phyloP scores from a whole-genome alignment of 345 rosid species.

The Cardamine occulta region DNA sequence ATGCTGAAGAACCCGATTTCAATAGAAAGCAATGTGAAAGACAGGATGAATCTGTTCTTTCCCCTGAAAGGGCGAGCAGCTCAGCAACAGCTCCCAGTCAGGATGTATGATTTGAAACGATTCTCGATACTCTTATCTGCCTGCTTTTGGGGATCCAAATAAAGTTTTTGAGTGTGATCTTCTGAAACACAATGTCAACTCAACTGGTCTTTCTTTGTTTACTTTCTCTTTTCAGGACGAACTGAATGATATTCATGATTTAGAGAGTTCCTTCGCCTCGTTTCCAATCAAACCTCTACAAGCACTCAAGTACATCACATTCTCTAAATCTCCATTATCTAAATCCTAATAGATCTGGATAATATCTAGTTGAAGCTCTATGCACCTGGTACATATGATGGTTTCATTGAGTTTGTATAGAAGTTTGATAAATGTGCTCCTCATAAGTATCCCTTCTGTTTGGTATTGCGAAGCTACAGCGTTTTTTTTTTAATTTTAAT shows the following conservation, averaged over 20 bases:
- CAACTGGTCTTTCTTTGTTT: constrained; percentile 31
- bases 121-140: constrained; percentile 16
- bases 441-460: constrained; percentile 6
- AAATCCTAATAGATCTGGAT: constrained; percentile 24
- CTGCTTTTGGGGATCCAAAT: constrained; percentile 29
- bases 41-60: constrained; percentile 49
- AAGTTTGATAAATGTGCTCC: constrained; percentile 10
- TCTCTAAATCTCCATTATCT: constrained; percentile 16
- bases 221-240: constrained; percentile 65
- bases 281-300: constrained; percentile 88
- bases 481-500: not conserved
- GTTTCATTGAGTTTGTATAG: constrained; percentile 14
- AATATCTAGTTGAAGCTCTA: not conserved
- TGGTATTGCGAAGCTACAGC: not conserved
- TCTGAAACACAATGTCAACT: constrained; percentile 18
- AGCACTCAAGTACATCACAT: constrained; percentile 65
- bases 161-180: constrained; percentile 10
- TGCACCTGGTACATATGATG: constrained; percentile 8
- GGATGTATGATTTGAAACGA: constrained; percentile 53
- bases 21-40: constrained; percentile 52
- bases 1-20: constrained; percentile 55
- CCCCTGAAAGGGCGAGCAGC: constrained; percentile 53
- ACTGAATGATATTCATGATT: constrained; percentile 60
- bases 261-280: constrained; percentile 76
- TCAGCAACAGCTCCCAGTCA: constrained; percentile 58